Evolutionary conservation across 2,329 filamentous ascomycete species (phyloP).

Genomic region (Thielaviopsis ethacetica): DNA sequence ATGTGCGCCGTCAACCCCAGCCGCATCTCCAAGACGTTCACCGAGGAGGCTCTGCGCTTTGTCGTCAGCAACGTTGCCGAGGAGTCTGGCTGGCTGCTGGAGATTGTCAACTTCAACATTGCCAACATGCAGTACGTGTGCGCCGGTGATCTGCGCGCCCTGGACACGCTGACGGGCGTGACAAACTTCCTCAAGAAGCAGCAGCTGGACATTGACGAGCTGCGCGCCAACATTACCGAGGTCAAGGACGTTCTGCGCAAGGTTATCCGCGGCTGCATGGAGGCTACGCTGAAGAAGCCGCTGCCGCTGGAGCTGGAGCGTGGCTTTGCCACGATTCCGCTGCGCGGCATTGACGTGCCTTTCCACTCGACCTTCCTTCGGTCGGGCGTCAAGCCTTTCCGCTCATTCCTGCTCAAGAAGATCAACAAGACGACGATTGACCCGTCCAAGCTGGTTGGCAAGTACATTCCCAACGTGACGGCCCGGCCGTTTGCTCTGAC

Average conservation of each 20-base stretch:
- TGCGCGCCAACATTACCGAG: slow-evolving; percentile 80
- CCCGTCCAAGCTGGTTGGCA: slow-evolving; percentile 87
- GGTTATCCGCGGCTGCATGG: slow-evolving; percentile 79
- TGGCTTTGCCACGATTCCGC: slow-evolving; percentile 90
- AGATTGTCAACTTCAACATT: slow-evolving; percentile 96
- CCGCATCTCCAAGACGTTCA: slow-evolving; percentile 96
- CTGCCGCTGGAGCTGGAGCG: slow-evolving; percentile 78
- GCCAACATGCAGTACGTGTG: slow-evolving; percentile 63
- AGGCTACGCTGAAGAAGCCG: slow-evolving; percentile 78
- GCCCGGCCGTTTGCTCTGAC: slow-evolving; percentile 89
- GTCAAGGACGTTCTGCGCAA: slow-evolving; percentile 78
- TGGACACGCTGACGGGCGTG: slow-evolving; percentile 61
- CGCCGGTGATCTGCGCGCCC: slow-evolving; percentile 51
- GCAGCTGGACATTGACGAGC: slow-evolving; percentile 89
- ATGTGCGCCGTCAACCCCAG: slow-evolving; percentile 99
- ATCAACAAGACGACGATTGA: slow-evolving; percentile 99
- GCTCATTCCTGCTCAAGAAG: slow-evolving; percentile 97
- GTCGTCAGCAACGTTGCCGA: slow-evolving; percentile 92
- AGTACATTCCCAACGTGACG: slow-evolving; percentile 98
- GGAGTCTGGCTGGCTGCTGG: slow-evolving; percentile 84
- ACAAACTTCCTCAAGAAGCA: slow-evolving; percentile 93
- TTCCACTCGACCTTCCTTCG: slow-evolving; percentile 99
- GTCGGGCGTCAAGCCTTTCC: slow-evolving; percentile 97
- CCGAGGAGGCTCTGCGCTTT: slow-evolving; percentile 91
- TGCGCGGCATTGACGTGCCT: slow-evolving; percentile 93